Percentiles rank a stretch among this genome's conserved stretches.
phyloP scores from a whole-genome alignment of 345 rosid species.

The Salix brachista region DNA sequence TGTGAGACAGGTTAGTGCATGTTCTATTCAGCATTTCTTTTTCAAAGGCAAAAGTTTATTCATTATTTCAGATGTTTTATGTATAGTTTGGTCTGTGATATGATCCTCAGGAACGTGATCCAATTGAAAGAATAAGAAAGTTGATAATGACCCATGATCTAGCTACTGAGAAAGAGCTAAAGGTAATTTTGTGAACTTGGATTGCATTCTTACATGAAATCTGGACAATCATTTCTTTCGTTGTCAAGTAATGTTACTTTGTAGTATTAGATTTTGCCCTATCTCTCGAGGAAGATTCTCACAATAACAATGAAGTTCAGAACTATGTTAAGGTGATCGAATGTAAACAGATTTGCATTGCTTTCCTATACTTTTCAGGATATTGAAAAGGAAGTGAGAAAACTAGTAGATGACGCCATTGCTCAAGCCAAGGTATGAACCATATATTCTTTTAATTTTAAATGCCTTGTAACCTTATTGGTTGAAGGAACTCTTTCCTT shows the following conservation, averaged over 20 bases:
- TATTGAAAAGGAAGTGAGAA: conserved; percentile 81
- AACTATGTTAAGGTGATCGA: not conserved
- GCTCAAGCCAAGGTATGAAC: conserved; percentile 89
- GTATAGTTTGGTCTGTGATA: not conserved
- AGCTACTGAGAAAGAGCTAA: conserved; percentile 91
- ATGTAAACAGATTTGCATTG: not conserved
- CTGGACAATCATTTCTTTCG: not conserved
- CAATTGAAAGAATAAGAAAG: conserved; percentile 83
- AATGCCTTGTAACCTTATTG: not conserved
- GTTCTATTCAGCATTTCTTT: not conserved
- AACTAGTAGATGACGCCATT: conserved; percentile 90
- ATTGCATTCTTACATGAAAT: not conserved
- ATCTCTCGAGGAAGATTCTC: not conserved
- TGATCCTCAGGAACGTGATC: conserved; percentile 80
- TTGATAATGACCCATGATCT: conserved; percentile 67
- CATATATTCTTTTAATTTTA: not conserved
- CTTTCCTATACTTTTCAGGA: conserved; percentile 45
- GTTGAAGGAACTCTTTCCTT: not conserved
- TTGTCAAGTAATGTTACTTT: not conserved
- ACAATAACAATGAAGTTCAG: not conserved
- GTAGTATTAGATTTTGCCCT: not conserved
- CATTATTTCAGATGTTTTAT: not conserved
- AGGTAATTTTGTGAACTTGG: conserved; percentile 43
- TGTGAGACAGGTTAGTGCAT: conserved; percentile 73
- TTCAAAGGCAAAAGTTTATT: not conserved